Evolutionary conservation across 2,329 filamentous ascomycete genomes (phyloP).

Genomic region (Hypomyces perniciosus): DNA sequence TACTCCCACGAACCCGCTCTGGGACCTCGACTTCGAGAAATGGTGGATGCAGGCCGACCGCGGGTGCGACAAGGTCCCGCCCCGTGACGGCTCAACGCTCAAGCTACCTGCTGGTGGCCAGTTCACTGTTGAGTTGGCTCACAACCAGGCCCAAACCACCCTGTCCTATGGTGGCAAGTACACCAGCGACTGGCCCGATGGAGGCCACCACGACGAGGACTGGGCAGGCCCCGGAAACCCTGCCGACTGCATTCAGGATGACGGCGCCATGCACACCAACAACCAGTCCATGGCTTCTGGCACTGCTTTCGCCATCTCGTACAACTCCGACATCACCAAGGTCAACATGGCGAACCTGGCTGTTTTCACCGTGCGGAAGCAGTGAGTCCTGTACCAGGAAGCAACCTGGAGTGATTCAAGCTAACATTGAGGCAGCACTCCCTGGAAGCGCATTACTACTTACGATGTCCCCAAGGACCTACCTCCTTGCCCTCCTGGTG

Average conservation of each 20-base stretch:
- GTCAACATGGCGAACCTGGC: slow-evolving; percentile 42
- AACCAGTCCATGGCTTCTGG: slow-evolving; percentile 35
- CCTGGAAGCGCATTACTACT: slow-evolving; percentile 17
- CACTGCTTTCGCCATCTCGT: slow-evolving; percentile 42
- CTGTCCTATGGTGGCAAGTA: slow-evolving; percentile 33
- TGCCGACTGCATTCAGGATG: slow-evolving; percentile 27
- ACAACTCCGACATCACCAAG: slow-evolving; percentile 33
- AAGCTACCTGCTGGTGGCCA: slow-evolving; percentile 39
- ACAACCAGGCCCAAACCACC: slow-evolving; percentile 40
- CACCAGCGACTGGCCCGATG: slow-evolving; percentile 38
- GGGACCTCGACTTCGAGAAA: slow-evolving; percentile 31
- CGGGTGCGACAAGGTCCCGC: slow-evolving; percentile 33
- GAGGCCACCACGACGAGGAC: slow-evolving; percentile 34
- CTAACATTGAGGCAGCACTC: slow-evolving; percentile 12
- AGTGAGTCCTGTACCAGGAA: slow-evolving; percentile 22
- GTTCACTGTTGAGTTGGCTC: slow-evolving; percentile 41
- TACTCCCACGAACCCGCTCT: slow-evolving; percentile 36
- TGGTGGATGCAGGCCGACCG: slow-evolving; percentile 44
- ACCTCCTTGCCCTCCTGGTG: slow-evolving; percentile 17
- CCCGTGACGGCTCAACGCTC: slow-evolving; percentile 22
- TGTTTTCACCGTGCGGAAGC: slow-evolving; percentile 37
- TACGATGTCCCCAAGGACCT: slow-evolving; percentile 20
- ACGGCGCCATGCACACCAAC: slow-evolving; percentile 39
- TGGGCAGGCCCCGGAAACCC: slow-evolving; percentile 30
- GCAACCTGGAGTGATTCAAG: too few species aligned